Percentiles rank a stretch among this genome's conserved stretches.
These are phyloP conservation scores for Nicotiana noctiflora DNA, from an alignment of 257 asterid genomes.

Conservation along the genomic window DNA sequence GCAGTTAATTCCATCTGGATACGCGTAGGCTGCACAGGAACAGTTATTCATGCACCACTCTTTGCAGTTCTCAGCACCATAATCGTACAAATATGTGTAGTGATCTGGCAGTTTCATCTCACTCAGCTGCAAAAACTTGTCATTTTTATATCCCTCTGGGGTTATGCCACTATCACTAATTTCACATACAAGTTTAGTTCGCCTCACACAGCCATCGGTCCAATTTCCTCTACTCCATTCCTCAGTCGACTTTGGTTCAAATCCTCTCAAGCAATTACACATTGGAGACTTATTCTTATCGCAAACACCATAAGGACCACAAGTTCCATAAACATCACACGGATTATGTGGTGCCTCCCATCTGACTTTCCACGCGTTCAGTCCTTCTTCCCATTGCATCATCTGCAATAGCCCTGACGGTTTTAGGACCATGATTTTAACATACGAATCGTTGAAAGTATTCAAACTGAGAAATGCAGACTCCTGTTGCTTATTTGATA, in stretches of 20 bases:
- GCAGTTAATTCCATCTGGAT: slow-evolving; percentile 17
- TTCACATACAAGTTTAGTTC: slow-evolving; percentile 15
- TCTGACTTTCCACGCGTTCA: not conserved
- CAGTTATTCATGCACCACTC: slow-evolving; percentile 23
- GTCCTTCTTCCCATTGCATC: not conserved
- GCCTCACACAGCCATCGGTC: slow-evolving; percentile 22
- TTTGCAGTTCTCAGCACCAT: not conserved
- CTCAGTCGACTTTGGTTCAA: slow-evolving; percentile 5
- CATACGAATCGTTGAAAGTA: not conserved
- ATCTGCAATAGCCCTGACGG: slow-evolving; percentile 6
- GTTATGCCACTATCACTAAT: not conserved
- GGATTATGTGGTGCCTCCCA: slow-evolving; percentile 6
- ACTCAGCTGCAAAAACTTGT: slow-evolving; percentile 13
- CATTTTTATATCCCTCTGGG: not conserved
- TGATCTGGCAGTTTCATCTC: slow-evolving; percentile 26
- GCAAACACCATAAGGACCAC: slow-evolving; percentile 21
- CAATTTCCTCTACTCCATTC: slow-evolving; percentile 26
- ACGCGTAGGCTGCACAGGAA: slow-evolving; percentile 26
- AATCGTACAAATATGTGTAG: not conserved
- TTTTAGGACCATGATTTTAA: not conserved
- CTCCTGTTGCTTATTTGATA: slow-evolving; percentile 5
- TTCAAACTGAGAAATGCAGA: slow-evolving; percentile 5
- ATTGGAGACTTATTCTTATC: not conserved
- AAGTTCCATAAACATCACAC: slow-evolving; percentile 19
- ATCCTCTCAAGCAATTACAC: slow-evolving; percentile 21